Percentiles rank a stretch among this genome's conserved stretches.
Conservation (phyloP, 306 rosid species). For the Oxytropis ochrocephala region DNA sequence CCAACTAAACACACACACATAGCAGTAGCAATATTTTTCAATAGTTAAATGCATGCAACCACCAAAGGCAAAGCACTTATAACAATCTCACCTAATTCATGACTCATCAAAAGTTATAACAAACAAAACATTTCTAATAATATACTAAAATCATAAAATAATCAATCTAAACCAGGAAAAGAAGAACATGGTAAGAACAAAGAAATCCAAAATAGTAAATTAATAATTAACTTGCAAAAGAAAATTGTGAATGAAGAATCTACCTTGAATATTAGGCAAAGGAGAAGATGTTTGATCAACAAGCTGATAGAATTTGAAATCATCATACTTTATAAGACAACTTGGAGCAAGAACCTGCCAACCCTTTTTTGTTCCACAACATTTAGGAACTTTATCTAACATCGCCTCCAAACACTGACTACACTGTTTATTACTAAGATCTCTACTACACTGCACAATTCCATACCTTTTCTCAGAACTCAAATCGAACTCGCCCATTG, state of each 20-base stretch:
- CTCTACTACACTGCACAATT: constrained; percentile 37
- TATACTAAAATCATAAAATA: too few relatives aligned
- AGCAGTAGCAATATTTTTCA: not conserved
- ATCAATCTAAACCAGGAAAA: too few relatives aligned
- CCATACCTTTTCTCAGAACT: constrained; percentile 18
- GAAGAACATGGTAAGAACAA: too few relatives aligned
- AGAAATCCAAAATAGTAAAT: too few relatives aligned
- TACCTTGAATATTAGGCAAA: not conserved
- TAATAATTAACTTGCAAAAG: not conserved
- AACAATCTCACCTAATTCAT: too few relatives aligned
- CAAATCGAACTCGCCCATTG: constrained; percentile 17
- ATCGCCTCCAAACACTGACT: constrained; percentile 26
- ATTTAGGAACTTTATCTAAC: constrained; percentile 24
- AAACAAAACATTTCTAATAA: too few relatives aligned
- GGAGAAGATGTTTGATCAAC: constrained; percentile 14
- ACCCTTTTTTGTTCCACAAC: constrained; percentile 14
- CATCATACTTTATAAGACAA: constrained; percentile 29
- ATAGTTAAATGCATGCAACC: not conserved
- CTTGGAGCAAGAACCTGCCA: constrained; percentile 35
- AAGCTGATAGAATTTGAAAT: constrained; percentile 16
- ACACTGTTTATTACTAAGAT: constrained; percentile 20
- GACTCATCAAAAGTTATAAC: too few relatives aligned
- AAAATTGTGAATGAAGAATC: not conserved
- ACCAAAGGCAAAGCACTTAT: too few relatives aligned
- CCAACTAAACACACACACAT: not conserved